phyloP scores from a whole-genome alignment of 306 rosid genomes.

The Begonia loranthoides region DNA sequence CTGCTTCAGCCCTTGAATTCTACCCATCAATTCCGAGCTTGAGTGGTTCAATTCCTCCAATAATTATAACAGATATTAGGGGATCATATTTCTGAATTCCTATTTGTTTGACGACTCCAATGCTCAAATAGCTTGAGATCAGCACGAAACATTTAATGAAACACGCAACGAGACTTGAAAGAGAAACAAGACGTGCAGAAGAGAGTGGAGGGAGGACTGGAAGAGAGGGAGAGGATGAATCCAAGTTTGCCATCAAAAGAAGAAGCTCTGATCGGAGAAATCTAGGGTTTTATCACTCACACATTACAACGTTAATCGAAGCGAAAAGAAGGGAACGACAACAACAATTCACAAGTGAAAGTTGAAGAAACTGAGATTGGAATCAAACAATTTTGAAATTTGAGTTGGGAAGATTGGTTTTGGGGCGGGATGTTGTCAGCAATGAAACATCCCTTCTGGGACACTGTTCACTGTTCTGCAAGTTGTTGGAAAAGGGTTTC shows the following conservation, averaged over 20 bases:
- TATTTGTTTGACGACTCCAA: conserved; percentile 51
- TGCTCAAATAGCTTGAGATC: conserved; percentile 2
- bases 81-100: conserved; percentile 48
- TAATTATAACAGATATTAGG: conserved; percentile 47
- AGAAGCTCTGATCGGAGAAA: conserved; percentile 3
- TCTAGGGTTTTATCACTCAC: background rate
- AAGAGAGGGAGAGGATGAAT: conserved; percentile 15
- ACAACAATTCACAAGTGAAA: too few relatives aligned
- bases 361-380: too few relatives aligned
- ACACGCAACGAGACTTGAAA: background rate
- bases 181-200: conserved; percentile 8
- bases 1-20: conserved; percentile 84
- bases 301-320: too few relatives aligned
- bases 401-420: too few relatives aligned
- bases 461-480: too few relatives aligned
- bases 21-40: conserved; percentile 65
- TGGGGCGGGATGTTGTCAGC: too few relatives aligned
- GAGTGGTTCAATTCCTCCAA: conserved; percentile 79
- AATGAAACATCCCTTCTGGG: too few relatives aligned
- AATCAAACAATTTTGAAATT: too few relatives aligned
- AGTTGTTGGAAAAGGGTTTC: too few relatives aligned
- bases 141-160: background rate
- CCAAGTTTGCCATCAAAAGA: conserved; percentile 28
- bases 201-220: conserved; percentile 22
- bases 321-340: too few relatives aligned